These are phyloP conservation scores for Nicotiana attenuata DNA, from an alignment of 257 asterid genomes.

Conservation along the genomic window DNA sequence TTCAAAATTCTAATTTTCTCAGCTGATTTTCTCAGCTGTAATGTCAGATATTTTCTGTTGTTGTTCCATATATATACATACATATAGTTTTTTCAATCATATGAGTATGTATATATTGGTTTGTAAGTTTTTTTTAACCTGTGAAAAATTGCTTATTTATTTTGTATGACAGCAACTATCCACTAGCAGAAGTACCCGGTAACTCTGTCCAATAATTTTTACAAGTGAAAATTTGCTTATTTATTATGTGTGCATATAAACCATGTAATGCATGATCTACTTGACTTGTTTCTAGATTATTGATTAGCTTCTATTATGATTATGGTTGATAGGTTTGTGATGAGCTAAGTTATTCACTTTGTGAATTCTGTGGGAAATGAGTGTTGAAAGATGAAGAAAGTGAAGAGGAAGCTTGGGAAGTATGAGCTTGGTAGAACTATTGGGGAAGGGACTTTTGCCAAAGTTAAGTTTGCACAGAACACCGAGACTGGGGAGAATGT, in stretches of 20 bases:
- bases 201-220: background rate
- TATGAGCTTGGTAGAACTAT: slow-evolving; percentile 86
- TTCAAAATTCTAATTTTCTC: background rate
- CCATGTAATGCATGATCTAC: background rate
- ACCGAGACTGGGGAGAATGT: slow-evolving; percentile 64
- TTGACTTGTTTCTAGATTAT: background rate
- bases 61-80: too few species aligned
- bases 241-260: background rate
- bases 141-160: background rate
- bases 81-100: background rate
- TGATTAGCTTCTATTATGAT: background rate
- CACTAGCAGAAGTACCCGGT: too few species aligned
- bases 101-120: background rate
- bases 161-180: too few species aligned
- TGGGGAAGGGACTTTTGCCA: slow-evolving; percentile 91
- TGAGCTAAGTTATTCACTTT: background rate
- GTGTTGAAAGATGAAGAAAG: slow-evolving; percentile 40
- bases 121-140: background rate
- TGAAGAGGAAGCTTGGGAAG: slow-evolving; percentile 68
- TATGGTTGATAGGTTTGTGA: background rate
- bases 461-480: slow-evolving; percentile 85
- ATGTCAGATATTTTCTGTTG: background rate
- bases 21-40: background rate
- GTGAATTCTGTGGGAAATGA: slow-evolving; percentile 25
- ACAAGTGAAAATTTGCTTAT: background rate